Conservation (phyloP, 1,284 basidiomycete species). For the Puccinia hordei region DNA sequence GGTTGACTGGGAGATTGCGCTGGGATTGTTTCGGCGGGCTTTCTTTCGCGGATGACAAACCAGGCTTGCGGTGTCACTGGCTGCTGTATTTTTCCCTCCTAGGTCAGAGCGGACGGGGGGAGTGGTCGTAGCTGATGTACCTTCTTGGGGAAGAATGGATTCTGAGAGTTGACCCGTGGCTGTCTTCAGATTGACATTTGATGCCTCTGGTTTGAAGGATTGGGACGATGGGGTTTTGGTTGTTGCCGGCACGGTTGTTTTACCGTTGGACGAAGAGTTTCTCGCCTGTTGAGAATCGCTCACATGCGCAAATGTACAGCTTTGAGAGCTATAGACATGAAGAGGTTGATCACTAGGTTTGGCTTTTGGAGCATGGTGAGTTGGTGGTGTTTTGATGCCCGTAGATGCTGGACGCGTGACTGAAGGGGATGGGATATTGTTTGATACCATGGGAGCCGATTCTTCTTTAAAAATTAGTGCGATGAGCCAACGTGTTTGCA, state of each 20-base stretch:
- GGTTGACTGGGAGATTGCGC: not conserved
- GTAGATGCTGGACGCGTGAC: not conserved
- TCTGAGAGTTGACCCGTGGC: not conserved
- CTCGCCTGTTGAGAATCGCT: not conserved
- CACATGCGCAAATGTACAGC: not conserved
- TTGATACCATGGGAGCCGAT: not conserved
- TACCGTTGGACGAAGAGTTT: not conserved
- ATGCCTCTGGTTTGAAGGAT: not conserved
- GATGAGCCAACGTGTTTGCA: not conserved
- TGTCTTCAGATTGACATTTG: not conserved
- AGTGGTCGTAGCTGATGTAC: not conserved
- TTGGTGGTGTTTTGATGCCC: not conserved
- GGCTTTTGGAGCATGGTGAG: not conserved
- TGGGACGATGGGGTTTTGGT: not conserved
- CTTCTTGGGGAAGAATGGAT: not conserved
- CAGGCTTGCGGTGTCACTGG: not conserved
- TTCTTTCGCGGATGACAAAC: slow-evolving; percentile 14
- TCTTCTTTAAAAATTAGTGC: too few species aligned
- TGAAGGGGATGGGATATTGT: not conserved
- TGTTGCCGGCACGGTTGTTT: not conserved
- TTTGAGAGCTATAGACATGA: not conserved
- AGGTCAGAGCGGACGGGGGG: not conserved
- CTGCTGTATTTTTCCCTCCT: not conserved
- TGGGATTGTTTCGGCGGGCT: not conserved
- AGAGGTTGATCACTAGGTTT: not conserved